phyloP scores from a whole-genome alignment of 2,329 filamentous ascomycete species.

The Ceratocystis albifundus region DNA sequence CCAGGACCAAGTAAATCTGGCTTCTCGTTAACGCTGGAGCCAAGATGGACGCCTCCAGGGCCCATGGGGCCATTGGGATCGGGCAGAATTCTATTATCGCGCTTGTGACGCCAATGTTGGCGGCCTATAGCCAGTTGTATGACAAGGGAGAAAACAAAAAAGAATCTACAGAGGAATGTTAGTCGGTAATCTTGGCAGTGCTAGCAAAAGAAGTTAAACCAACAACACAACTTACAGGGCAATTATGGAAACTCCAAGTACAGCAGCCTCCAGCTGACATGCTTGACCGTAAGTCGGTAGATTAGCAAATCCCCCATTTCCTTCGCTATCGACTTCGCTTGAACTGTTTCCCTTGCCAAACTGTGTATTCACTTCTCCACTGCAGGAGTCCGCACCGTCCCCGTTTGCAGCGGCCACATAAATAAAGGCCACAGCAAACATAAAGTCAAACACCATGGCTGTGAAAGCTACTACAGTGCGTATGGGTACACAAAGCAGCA shows the following conservation, averaged over 20 bases:
- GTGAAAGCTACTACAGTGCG: constrained; percentile 59
- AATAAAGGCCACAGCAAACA: constrained; percentile 65
- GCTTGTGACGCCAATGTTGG: constrained; percentile 63
- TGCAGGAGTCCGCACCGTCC: constrained; percentile 55
- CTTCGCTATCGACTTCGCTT: constrained; percentile 12
- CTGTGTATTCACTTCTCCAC: constrained; percentile 48
- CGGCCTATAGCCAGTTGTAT: constrained; percentile 57
- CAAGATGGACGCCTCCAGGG: constrained; percentile 12
- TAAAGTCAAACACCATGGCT: constrained; percentile 63
- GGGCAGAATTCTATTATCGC: constrained; percentile 41
- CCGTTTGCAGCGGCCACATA: constrained; percentile 69
- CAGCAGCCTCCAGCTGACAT: constrained; percentile 66
- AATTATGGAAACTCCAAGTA: constrained; percentile 66
- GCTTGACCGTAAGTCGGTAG: constrained; percentile 42
- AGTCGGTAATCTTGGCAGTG: neutral
- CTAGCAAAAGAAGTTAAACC: neutral
- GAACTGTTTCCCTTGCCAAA: constrained; percentile 50
- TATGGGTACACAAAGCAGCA: constrained; percentile 72
- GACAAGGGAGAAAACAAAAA: constrained; percentile 62
- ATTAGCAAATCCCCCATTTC: constrained; percentile 35
- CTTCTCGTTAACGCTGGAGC: neutral
- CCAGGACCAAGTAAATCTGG: constrained; percentile 27
- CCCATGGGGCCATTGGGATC: constrained; percentile 23
- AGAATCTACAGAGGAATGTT: constrained; percentile 39
- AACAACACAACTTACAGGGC: constrained; percentile 47